Conservation (phyloP, 2,329 filamentous ascomycete genomes). For the Dactylellina sp. region DNA sequence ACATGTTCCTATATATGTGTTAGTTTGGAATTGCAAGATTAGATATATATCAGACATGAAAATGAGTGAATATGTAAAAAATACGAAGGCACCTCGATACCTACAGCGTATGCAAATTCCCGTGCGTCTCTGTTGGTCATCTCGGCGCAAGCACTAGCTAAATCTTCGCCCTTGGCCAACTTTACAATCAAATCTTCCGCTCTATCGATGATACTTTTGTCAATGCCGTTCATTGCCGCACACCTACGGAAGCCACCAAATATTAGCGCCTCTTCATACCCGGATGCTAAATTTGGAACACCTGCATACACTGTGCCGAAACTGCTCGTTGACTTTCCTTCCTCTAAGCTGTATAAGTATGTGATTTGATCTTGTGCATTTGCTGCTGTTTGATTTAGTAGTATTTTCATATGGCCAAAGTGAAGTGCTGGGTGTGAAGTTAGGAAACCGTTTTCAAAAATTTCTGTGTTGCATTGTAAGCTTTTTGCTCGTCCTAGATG, state of each 20-base stretch:
- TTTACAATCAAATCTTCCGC: constrained; percentile 79
- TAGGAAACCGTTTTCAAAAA: constrained; percentile 75
- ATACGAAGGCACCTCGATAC: not conserved
- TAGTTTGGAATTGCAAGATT: not conserved
- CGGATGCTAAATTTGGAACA: not conserved
- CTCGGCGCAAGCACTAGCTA: constrained; percentile 77
- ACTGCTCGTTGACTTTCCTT: constrained; percentile 80
- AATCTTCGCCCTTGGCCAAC: constrained; percentile 78
- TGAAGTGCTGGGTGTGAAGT: constrained; percentile 67
- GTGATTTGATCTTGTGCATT: constrained; percentile 73
- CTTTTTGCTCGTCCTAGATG: not conserved
- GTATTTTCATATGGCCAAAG: constrained; percentile 79
- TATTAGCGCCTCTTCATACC: not conserved
- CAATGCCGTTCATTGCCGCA: constrained; percentile 86
- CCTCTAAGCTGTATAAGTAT: constrained; percentile 77
- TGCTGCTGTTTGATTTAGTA: constrained; percentile 69
- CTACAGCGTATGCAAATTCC: constrained; percentile 75
- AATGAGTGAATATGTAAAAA: not conserved
- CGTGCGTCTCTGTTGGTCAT: constrained; percentile 73
- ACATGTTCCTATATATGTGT: constrained; percentile 36
- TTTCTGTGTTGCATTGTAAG: constrained; percentile 67
- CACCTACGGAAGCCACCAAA: constrained; percentile 67
- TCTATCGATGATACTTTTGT: constrained; percentile 76
- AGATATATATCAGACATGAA: not conserved
- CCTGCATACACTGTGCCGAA: constrained; percentile 76